A percentile compares a stretch with the other conserved stretches of the same genome.
Evolutionary conservation across 352 stramenopile genomes (phyloP).

Genomic region (Pythium plurisporium): DNA sequence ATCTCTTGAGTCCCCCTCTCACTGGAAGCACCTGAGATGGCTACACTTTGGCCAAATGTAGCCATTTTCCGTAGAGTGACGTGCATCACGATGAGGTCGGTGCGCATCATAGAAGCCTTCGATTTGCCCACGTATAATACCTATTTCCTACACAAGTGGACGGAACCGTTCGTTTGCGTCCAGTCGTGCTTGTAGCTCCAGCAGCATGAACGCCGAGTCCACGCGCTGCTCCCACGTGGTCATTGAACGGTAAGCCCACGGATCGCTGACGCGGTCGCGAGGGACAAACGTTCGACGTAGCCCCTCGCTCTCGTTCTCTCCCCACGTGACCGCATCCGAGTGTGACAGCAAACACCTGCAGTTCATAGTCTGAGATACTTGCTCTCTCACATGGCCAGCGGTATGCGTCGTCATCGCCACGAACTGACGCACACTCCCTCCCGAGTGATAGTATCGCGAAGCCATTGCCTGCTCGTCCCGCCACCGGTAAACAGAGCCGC

Average conservation of each 20-base stretch:
- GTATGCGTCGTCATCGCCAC: too few relatives aligned
- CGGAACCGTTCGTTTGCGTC: too few relatives aligned
- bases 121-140: too few relatives aligned
- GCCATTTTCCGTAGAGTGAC: constrained; percentile 2
- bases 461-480: not conserved
- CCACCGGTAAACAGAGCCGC: not conserved
- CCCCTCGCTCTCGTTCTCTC: not conserved
- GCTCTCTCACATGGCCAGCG: too few relatives aligned
- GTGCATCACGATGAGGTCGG: too few relatives aligned
- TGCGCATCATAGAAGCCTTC: too few relatives aligned
- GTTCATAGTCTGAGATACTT: too few relatives aligned
- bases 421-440: not conserved
- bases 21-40: too few relatives aligned
- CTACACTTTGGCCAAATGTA: constrained; percentile 14
- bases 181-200: not conserved
- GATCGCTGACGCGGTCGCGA: not conserved
- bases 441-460: not conserved
- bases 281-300: not conserved
- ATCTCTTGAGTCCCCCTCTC: too few relatives aligned
- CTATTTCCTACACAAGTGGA: too few relatives aligned
- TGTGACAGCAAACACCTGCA: too few relatives aligned
- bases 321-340: not conserved
- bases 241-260: not conserved
- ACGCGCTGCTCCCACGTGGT: not conserved
- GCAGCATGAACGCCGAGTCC: not conserved